These are phyloP conservation scores for Sarcodon aspratus DNA, from an alignment of 768 basidiomycete species.

Conservation along the genomic window DNA sequence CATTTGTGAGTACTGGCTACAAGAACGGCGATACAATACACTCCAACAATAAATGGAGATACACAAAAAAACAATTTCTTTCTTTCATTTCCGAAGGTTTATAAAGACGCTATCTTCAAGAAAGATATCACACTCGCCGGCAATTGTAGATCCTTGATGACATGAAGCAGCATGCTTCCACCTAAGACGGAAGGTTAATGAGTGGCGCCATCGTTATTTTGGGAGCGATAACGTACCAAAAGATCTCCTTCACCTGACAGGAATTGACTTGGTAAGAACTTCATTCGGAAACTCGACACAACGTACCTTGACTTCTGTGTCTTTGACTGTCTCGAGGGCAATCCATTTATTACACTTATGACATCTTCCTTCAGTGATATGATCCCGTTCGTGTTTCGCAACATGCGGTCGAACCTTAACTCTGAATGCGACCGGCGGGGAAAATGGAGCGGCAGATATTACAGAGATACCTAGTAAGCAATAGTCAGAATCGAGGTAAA, in stretches of 20 bases:
- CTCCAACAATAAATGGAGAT: too few relatives aligned
- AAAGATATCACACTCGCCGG: slow-evolving; percentile 47
- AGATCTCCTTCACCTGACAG: slow-evolving; percentile 55
- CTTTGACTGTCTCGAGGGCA: slow-evolving; percentile 60
- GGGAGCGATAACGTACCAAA: slow-evolving; percentile 43
- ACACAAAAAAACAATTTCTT: too few relatives aligned
- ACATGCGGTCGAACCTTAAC: slow-evolving; percentile 29
- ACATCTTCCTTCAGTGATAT: slow-evolving; percentile 62
- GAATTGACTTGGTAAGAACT: background rate
- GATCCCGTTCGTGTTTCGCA: slow-evolving; percentile 46
- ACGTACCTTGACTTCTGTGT: slow-evolving; percentile 57
- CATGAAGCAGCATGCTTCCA: slow-evolving; percentile 81
- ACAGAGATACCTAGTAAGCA: slow-evolving; percentile 53
- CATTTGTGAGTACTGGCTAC: too few relatives aligned
- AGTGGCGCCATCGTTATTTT: background rate
- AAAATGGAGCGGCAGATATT: slow-evolving; percentile 57
- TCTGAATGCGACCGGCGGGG: slow-evolving; percentile 61
- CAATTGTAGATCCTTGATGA: slow-evolving; percentile 45
- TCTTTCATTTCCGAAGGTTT: too few relatives aligned
- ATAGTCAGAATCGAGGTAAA: slow-evolving; percentile 1
- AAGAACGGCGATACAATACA: too few relatives aligned
- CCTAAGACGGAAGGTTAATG: slow-evolving; percentile 23
- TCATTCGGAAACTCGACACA: background rate
- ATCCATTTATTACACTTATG: slow-evolving; percentile 73
- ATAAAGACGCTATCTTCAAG: slow-evolving; percentile 28